Conservation (phyloP, 2,329 filamentous ascomycete species). For the Colletotrichum eleusines region DNA sequence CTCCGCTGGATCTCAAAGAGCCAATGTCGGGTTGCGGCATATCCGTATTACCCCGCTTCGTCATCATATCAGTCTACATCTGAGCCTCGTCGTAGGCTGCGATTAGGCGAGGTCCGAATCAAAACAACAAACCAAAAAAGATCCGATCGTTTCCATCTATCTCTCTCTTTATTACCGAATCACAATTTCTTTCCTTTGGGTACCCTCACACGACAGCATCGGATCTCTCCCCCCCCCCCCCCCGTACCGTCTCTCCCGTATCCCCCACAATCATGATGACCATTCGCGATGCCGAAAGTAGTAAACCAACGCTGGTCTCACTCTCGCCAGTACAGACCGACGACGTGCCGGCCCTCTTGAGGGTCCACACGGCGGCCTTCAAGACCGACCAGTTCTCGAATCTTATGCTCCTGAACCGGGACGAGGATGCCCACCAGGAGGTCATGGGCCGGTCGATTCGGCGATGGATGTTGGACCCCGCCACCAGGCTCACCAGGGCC, state of each 20-base stretch:
- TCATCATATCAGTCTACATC: background rate
- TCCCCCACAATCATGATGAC: background rate
- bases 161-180: background rate
- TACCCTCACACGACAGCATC: background rate
- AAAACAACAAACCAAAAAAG: no score
- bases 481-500: constrained; percentile 17
- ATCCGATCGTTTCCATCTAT: background rate
- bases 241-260: no score
- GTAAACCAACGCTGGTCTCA: background rate
- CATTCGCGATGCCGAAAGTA: background rate
- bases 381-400: constrained; percentile 28
- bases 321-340: background rate
- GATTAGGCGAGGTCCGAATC: no score
- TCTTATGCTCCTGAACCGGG: constrained; percentile 29
- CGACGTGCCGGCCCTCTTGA: constrained; percentile 8
- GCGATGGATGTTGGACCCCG: constrained; percentile 9
- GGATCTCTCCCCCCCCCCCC: no score
- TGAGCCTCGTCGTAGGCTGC: background rate
- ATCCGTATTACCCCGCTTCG: background rate
- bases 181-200: no score
- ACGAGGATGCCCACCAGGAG: constrained; percentile 1
- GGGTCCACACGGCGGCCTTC: constrained; percentile 19
- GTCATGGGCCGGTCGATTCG: constrained; percentile 21
- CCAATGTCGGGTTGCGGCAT: background rate
- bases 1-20: background rate